A percentile compares a stretch with the other conserved stretches of the same genome.
Evolutionary conservation across 345 rosid genomes (phyloP).

Genomic region (Microthlaspi erraticum): DNA sequence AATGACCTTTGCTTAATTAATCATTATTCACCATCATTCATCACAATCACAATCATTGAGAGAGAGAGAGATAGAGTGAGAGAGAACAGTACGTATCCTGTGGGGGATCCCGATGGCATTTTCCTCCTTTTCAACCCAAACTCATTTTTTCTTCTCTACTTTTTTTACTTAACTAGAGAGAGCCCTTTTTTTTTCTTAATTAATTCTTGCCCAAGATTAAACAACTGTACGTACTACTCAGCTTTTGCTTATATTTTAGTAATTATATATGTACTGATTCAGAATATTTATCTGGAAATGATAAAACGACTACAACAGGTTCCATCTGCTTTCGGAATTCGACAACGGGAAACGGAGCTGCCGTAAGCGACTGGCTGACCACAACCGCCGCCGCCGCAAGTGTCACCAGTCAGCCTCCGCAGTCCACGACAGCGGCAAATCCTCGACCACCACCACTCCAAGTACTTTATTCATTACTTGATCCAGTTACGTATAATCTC

Average conservation of each 20-base stretch:
- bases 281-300: too few species aligned
- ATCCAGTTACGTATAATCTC: too few species aligned
- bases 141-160: constrained; percentile 12
- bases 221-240: too few species aligned
- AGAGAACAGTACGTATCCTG: constrained; percentile 14
- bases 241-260: too few species aligned
- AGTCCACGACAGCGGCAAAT: constrained; percentile 51
- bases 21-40: not conserved
- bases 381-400: constrained; percentile 91
- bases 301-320: too few species aligned
- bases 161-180: too few species aligned
- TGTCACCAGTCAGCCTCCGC: constrained; percentile 53
- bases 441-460: constrained; percentile 44
- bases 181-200: too few species aligned
- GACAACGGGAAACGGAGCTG: constrained; percentile 99
- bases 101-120: constrained; percentile 54
- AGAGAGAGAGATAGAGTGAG: constrained; percentile 31
- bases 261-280: too few species aligned
- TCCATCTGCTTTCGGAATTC: constrained; percentile 87
- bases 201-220: too few species aligned
- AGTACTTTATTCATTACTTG: too few species aligned
- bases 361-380: constrained; percentile 93
- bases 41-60: constrained; percentile 26
- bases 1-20: constrained; percentile 7
- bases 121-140: constrained; percentile 38